Evolutionary conservation across 305 asterid genomes (phyloP).

Genomic region (Solanum hybrid): DNA sequence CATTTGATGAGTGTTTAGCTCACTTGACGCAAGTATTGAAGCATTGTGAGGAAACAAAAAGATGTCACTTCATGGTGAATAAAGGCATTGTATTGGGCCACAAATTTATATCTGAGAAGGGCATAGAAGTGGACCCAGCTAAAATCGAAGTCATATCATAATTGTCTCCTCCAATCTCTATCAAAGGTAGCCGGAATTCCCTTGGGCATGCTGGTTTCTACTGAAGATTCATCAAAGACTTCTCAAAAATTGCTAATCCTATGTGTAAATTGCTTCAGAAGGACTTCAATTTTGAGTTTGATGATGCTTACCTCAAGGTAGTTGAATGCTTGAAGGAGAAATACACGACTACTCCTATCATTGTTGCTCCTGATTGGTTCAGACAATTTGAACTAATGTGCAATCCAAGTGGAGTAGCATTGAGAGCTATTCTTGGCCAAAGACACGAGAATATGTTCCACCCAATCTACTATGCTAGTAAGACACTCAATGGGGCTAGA

Average conservation of each 20-base stretch:
- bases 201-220: neutral
- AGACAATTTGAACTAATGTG: neutral
- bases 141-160: neutral
- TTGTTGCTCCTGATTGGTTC: neutral
- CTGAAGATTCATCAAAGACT: neutral
- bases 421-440: neutral
- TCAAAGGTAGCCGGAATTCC: neutral
- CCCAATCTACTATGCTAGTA: neutral
- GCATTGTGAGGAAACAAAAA: neutral
- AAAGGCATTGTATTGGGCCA: neutral
- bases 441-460: neutral
- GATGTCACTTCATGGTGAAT: neutral
- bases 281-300: neutral
- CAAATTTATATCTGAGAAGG: neutral
- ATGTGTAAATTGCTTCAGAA: neutral
- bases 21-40: neutral
- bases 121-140: neutral
- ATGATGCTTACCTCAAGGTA: neutral
- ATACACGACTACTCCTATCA: neutral
- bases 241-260: neutral
- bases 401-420: neutral
- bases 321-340: neutral
- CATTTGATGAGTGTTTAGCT: neutral
- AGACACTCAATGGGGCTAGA: neutral
- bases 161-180: neutral